Evolutionary conservation across 163 green algal genomes (phyloP), one percentile per base, ranked within the genome.

Genomic region (Scenedesmus sp.): DNA sequence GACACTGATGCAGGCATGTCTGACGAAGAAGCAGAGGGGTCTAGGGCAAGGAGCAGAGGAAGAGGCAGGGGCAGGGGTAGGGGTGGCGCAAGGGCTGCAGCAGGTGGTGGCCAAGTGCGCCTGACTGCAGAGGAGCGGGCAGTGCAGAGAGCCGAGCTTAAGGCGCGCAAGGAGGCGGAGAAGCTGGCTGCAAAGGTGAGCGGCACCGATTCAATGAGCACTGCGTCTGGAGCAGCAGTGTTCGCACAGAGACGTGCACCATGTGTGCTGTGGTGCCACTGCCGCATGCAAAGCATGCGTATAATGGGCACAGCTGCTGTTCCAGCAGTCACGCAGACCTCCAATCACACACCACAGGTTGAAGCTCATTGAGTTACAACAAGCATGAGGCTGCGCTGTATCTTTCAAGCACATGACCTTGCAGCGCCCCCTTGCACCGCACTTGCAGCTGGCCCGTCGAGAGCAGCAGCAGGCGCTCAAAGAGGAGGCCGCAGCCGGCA

Each of bases 91-190:
- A 37, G 44, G 44, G 44, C 82, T 40, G 82, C 33, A 56, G 33
- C 51, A 79, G 82, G 82, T 1, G 26, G 10, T 5, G 16, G 56
- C 56, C 42, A 15, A 12, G 35, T 56, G 72, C 70, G 85, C 24
- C 56, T 90, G 85, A 85, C 44, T 42, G 85, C 85, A 37, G 85
- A 84, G 53, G 85, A 84, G 85, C 78, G 72, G 20, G 85, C 70
- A 22, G 85, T 49, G 24, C 18, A 73, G 5, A 61, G 68, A 20
- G 83, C 83, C 22, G 46, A 76, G 7, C n/a, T 76, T n/a, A 90
- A 90, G 37, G 72, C 70, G 12, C 85, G 46, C 46, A 90, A 84
- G 16, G 85, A 49, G 35, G 85, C 85, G 59, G 85, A 90, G 33
- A 83, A 83, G 70, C 61, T 84, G n/a, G 85, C 85, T 42, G 72